Percentiles rank a stretch among this genome's conserved stretches.
Conservation (phyloP, 805 yeast species). For the Starmerella gropengiesseri region DNA sequence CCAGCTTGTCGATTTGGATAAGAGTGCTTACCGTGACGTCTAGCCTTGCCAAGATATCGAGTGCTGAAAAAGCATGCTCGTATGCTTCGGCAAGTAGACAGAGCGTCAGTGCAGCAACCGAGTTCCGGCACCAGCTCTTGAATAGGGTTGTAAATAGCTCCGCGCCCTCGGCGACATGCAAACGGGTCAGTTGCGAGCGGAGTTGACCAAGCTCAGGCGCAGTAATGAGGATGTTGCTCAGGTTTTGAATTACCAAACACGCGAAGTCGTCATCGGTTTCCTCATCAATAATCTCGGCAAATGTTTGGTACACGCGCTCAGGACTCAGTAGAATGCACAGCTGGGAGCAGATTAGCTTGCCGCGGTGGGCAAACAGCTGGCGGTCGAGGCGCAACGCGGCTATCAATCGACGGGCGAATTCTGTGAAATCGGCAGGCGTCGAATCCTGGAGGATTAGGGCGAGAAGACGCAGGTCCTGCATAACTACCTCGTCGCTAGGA, state of each 20-base stretch:
- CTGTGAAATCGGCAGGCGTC: slow-evolving; percentile 63
- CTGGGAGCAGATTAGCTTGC: slow-evolving; percentile 75
- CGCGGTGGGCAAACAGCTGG: slow-evolving; percentile 53
- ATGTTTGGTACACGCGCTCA: slow-evolving; percentile 68
- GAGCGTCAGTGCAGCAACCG: slow-evolving; percentile 76
- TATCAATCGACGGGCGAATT: slow-evolving; percentile 62
- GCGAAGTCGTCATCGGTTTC: slow-evolving; percentile 51
- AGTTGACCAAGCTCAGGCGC: slow-evolving; percentile 68
- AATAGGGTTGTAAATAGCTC: slow-evolving; percentile 63
- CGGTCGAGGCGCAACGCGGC: slow-evolving; percentile 60
- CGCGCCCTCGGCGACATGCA: slow-evolving; percentile 56
- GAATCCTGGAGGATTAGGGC: slow-evolving; percentile 63
- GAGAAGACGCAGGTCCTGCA: slow-evolving; percentile 57
- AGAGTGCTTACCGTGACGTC: slow-evolving; percentile 71
- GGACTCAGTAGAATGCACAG: slow-evolving; percentile 72
- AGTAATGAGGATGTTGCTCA: slow-evolving; percentile 75
- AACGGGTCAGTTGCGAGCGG: slow-evolving; percentile 51
- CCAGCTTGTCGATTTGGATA: slow-evolving; percentile 78
- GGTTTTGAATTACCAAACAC: slow-evolving; percentile 70
- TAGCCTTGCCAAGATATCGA: slow-evolving; percentile 67
- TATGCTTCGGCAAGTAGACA: slow-evolving; percentile 81
- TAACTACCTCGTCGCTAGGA: slow-evolving; percentile 68
- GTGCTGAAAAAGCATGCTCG: slow-evolving; percentile 72
- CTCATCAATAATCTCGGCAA: slow-evolving; percentile 55
- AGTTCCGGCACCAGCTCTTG: slow-evolving; percentile 83